phyloP scores from a whole-genome alignment of 2,329 filamentous ascomycete genomes.

The Colletotrichum limetticola region DNA sequence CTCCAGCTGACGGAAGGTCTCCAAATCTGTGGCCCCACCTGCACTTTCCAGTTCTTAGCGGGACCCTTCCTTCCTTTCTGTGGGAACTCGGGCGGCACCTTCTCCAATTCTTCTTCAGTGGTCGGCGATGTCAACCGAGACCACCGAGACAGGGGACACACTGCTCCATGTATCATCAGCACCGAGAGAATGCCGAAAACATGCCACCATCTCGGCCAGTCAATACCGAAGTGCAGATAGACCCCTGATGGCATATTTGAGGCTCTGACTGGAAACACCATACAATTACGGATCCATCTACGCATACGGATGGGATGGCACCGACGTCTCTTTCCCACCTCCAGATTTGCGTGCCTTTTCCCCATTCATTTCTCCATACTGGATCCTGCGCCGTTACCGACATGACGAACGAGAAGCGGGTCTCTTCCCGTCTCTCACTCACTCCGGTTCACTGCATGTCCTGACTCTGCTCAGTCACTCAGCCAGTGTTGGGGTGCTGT shows the following conservation, averaged over 20 bases:
- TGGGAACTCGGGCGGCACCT: not conserved
- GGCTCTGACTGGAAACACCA: slow-evolving; percentile 32
- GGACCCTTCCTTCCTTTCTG: no score
- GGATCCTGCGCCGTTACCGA: slow-evolving; percentile 3
- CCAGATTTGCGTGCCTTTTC: slow-evolving; percentile 19
- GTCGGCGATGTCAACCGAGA: slow-evolving; percentile 18
- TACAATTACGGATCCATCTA: not conserved
- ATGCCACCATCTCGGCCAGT: not conserved
- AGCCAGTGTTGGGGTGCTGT: not conserved
- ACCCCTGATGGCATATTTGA: slow-evolving; percentile 24
- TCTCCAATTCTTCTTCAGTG: slow-evolving; percentile 7
- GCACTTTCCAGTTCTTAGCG: no score
- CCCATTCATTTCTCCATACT: slow-evolving; percentile 31
- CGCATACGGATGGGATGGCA: slow-evolving; percentile 26
- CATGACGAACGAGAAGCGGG: slow-evolving; percentile 19
- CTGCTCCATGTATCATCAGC: not conserved
- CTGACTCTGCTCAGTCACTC: not conserved
- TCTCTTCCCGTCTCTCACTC: not conserved
- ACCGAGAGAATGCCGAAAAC: slow-evolving; percentile 5
- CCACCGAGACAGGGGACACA: slow-evolving; percentile 18
- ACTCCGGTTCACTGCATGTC: not conserved
- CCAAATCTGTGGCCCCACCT: not conserved
- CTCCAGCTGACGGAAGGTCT: not conserved
- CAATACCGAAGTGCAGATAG: slow-evolving; percentile 11
- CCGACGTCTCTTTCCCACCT: slow-evolving; percentile 2